These are phyloP conservation scores for Cryptosporidium sp. DNA, from an alignment of 169 alveolate species.

Conservation along the genomic window DNA sequence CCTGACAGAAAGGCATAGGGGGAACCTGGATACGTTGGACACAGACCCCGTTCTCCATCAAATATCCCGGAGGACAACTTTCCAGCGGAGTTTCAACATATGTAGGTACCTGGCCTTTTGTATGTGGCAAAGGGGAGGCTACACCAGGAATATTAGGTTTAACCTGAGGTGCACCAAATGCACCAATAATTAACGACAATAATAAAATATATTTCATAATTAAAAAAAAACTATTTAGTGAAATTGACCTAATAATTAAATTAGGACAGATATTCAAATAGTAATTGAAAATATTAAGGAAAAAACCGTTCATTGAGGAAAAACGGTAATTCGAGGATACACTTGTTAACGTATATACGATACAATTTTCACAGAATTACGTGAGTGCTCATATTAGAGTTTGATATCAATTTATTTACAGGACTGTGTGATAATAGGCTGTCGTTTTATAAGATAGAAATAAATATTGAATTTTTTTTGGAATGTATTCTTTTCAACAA, in stretches of 20 bases:
- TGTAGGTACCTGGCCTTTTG: constrained; percentile 74
- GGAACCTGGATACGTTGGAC: constrained; percentile 71
- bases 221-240: constrained; percentile 12
- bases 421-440: neutral
- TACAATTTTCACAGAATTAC: neutral
- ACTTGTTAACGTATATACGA: constrained; percentile 4
- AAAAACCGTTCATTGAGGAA: constrained; percentile 17
- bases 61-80: constrained; percentile 75
- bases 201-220: constrained; percentile 40
- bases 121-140: constrained; percentile 75
- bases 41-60: constrained; percentile 74
- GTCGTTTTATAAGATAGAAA: neutral
- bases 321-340: constrained; percentile 45
- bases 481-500: neutral
- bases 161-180: constrained; percentile 65
- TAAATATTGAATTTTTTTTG: too few species aligned
- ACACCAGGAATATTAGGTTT: constrained; percentile 71
- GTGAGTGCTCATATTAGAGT: constrained; percentile 35
- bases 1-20: constrained; percentile 70
- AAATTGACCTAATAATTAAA: constrained; percentile 32
- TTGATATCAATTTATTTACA: neutral
- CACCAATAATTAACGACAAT: constrained; percentile 31
- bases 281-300: neutral
- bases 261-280: constrained; percentile 57
- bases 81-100: constrained; percentile 73